Evolutionary conservation across 371 early-diverging fungal species (phyloP).

Genomic region (Syncephalis fuscata): DNA sequence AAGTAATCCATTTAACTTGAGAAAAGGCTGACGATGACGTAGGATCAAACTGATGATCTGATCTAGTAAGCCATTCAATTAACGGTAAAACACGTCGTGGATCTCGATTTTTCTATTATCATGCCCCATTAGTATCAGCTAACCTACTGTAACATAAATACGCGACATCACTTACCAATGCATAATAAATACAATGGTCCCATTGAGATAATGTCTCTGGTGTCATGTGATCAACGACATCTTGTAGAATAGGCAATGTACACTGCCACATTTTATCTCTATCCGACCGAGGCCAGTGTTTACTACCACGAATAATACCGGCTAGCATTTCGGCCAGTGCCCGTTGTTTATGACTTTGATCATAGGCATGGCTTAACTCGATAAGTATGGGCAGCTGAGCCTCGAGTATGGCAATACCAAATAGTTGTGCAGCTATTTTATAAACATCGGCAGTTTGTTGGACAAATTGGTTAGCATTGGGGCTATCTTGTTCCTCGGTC

Average conservation of each 20-base stretch:
- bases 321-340: conserved; percentile 60
- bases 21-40: conserved; percentile 63
- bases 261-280: conserved; percentile 36
- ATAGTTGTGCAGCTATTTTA: too few relatives aligned
- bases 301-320: conserved; percentile 70
- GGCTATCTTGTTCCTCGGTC: too few relatives aligned
- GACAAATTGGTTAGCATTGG: too few relatives aligned
- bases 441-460: too few relatives aligned
- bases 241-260: conserved; percentile 29
- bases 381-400: too few relatives aligned
- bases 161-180: conserved; percentile 24
- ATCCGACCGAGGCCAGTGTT: conserved; percentile 50
- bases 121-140: not conserved
- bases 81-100: conserved; percentile 63
- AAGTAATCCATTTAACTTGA: not conserved
- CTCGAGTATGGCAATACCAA: too few relatives aligned
- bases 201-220: conserved; percentile 60
- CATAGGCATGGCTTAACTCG: too few relatives aligned
- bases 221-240: conserved; percentile 30
- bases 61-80: conserved; percentile 13
- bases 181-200: conserved; percentile 18
- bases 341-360: conserved; percentile 28
- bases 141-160: too few relatives aligned
- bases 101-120: conserved; percentile 36
- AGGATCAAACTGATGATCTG: conserved; percentile 56